Conservation (phyloP, 176 grass and related monocot genomes). For the Pontederia paniculata region DNA sequence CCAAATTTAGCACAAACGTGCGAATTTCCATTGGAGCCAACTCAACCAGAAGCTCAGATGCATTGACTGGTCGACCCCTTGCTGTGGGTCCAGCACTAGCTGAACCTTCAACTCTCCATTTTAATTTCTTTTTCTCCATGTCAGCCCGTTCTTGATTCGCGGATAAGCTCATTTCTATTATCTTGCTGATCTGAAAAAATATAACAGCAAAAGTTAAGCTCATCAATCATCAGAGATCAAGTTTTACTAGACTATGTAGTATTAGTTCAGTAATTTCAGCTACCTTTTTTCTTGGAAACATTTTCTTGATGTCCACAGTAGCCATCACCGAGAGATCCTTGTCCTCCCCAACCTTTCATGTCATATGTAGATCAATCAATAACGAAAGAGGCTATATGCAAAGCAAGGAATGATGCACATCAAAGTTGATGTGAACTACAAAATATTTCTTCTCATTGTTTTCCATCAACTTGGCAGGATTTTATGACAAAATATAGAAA, state of each 20-base stretch:
- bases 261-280: not conserved
- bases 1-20: slow-evolving; percentile 28
- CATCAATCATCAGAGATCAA: not conserved
- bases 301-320: slow-evolving; percentile 32
- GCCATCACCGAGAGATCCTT: slow-evolving; percentile 34
- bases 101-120: slow-evolving; percentile 28
- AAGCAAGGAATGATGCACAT: not conserved
- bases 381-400: not conserved
- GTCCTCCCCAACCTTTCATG: slow-evolving; percentile 31
- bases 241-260: not conserved
- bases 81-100: not conserved
- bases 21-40: slow-evolving; percentile 45
- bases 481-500: slow-evolving; percentile 4
- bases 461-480: not conserved
- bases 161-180: slow-evolving; percentile 35
- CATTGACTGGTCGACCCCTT: slow-evolving; percentile 27
- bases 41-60: slow-evolving; percentile 31
- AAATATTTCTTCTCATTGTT: not conserved
- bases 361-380: not conserved
- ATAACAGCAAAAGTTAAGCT: not conserved
- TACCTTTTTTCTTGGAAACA: slow-evolving; percentile 38
- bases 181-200: slow-evolving; percentile 22
- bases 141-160: slow-evolving; percentile 33
- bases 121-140: slow-evolving; percentile 35
- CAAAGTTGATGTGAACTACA: no score